phyloP scores from a whole-genome alignment of 306 rosid genomes.

The Adenanthera pavonina region DNA sequence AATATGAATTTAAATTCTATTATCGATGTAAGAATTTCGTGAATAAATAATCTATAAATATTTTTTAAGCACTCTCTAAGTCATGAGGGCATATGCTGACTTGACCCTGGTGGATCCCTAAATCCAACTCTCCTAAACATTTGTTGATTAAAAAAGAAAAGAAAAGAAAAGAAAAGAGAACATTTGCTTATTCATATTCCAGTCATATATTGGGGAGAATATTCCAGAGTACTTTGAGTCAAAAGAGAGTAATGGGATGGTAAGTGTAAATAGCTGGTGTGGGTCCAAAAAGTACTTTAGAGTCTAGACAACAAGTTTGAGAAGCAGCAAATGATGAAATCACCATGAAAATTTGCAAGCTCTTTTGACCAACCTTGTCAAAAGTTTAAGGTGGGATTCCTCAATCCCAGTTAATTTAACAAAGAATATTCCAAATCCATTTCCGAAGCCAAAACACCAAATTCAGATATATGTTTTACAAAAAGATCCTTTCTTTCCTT shows the following conservation, averaged over 20 bases:
- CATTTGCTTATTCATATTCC: no score
- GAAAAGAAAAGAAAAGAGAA: no score
- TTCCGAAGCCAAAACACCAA: not conserved
- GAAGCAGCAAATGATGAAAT: conserved; percentile 12
- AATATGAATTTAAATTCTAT: no score
- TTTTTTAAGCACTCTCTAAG: no score
- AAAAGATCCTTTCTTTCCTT: not conserved
- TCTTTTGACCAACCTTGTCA: conserved; percentile 26
- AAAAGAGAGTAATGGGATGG: not conserved
- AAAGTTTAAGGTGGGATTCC: conserved; percentile 26
- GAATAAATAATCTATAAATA: no score
- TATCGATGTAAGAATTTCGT: no score
- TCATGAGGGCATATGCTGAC: no score
- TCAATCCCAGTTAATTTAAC: not conserved
- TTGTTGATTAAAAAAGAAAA: no score
- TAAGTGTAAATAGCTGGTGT: not conserved
- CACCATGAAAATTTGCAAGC: conserved; percentile 15
- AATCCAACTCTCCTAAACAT: no score
- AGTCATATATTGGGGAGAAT: not conserved
- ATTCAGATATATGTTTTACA: not conserved
- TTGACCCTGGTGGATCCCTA: no score
- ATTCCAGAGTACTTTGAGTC: not conserved
- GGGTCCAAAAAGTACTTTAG: conserved; percentile 28
- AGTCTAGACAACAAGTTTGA: not conserved
- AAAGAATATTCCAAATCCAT: conserved; percentile 35